Conservation (phyloP, 2,329 filamentous ascomycete species). For the Cryoendolithus antarcticus region DNA sequence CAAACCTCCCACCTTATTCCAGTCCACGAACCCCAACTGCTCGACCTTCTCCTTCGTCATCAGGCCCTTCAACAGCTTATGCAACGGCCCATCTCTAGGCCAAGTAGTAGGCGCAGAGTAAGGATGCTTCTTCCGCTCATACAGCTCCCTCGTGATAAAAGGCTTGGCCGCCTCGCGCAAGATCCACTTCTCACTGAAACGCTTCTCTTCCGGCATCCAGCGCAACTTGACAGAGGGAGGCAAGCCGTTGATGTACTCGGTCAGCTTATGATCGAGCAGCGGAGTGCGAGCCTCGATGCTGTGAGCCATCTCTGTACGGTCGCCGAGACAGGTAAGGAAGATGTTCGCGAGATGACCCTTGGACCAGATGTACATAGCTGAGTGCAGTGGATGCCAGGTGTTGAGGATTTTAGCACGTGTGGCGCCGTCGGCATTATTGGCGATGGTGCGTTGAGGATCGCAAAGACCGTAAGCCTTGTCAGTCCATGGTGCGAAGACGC, state of each 20-base stretch:
- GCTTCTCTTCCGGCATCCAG: constrained; percentile 11
- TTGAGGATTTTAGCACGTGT: constrained; percentile 19
- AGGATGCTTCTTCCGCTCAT: constrained; percentile 36
- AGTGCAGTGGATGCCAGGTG: constrained; percentile 31
- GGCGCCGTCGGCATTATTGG: constrained; percentile 20
- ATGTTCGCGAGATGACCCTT: constrained; percentile 27
- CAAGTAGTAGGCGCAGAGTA: constrained; percentile 37
- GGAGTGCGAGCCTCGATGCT: constrained; percentile 29
- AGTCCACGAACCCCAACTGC: constrained; percentile 23
- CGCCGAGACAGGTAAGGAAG: constrained; percentile 32
- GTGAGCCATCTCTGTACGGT: constrained; percentile 35
- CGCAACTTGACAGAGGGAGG: constrained; percentile 27
- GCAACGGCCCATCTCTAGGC: constrained; percentile 31
- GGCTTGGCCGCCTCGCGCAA: constrained; percentile 38
- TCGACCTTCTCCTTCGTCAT: constrained; percentile 21
- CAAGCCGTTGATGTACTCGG: constrained; percentile 27
- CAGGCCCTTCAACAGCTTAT: constrained; percentile 21
- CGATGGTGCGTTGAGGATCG: constrained; percentile 23
- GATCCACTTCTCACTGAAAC: constrained; percentile 38
- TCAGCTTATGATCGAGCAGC: constrained; percentile 29
- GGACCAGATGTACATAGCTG: constrained; percentile 26
- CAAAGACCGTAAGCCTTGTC: constrained; percentile 14
- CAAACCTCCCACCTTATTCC: constrained; percentile 21
- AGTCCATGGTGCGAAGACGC: constrained; percentile 27
- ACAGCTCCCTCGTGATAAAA: constrained; percentile 41